Evolutionary conservation across 2,329 filamentous ascomycete species (phyloP), one percentile per base, ranked within the genome.

Genomic region (Ophiostoma sp.): DNA sequence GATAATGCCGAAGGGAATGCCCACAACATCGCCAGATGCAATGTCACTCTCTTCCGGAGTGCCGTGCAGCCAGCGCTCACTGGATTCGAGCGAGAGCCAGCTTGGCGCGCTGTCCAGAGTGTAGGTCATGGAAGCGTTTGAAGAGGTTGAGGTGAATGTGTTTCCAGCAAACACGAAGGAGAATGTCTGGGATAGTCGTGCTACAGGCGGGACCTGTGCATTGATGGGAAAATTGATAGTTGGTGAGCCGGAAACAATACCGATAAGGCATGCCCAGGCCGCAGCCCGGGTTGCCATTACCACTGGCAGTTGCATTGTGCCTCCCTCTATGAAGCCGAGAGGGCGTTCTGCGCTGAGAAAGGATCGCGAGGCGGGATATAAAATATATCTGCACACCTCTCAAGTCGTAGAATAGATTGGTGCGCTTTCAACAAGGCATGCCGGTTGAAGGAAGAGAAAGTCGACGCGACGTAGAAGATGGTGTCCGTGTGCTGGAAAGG

Each of bases 171-270:
- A 90, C 42, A 85, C 81, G 74, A 93, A 92, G 9, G 81, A 84
- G 77, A 92, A 95, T 2, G 83, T 81, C 73, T 88, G 75, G 55
- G 84, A 85, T 69, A 90, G 81, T 72, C 90, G 85, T 27, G 91
- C 92, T 67, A 93, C 89, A 3, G 89, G 89, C 44, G 92, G 92
- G 0, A 96, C 84, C 77, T 97, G 93, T 2, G 91, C 88, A 77
- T 95, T 96, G 77, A 96, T 83, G 0, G 92, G 92, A 73, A 93
- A 94, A 64, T 81, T 79, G 64, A 82, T 75, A 38, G 76, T 74
- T 11, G 84, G 84, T 18, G 77, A 74, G 66, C 79, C 76, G 49
- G 52, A 41, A 36, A 65, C 71, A 27, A 69, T 64, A 49, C 69
- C 72, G 64, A 69, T 27, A 55, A 70, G 58, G 66, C 68, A 52